A percentile compares a stretch with the other conserved stretches of the same genome.
phyloP scores from a whole-genome alignment of 1,284 basidiomycete genomes.

The Puccinia horiana region DNA sequence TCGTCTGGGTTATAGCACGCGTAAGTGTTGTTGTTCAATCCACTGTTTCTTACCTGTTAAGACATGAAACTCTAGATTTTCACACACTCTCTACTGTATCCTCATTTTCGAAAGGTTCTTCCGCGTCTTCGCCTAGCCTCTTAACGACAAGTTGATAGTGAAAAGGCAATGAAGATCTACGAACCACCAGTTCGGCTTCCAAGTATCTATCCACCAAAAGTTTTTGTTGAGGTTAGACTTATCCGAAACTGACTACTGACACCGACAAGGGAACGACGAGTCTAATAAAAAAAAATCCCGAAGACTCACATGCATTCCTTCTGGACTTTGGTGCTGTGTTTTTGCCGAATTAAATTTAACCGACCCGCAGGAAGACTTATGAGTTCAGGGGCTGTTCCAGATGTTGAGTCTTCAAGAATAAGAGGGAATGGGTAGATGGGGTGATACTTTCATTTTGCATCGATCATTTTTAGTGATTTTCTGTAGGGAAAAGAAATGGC shows the following conservation, averaged over 20 bases:
- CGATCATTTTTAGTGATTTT: background rate
- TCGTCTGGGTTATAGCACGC: slow-evolving; percentile 16
- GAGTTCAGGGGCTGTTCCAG: slow-evolving; percentile 65
- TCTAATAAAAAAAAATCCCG: background rate
- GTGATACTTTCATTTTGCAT: background rate
- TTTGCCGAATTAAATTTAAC: slow-evolving; percentile 82
- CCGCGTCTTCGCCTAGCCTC: slow-evolving; percentile 90
- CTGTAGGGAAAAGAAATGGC: background rate
- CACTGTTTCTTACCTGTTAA: background rate
- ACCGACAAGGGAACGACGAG: background rate
- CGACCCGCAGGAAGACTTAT: slow-evolving; percentile 92
- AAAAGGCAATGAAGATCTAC: slow-evolving; percentile 76
- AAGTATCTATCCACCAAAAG: slow-evolving; percentile 70
- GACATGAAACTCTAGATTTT: background rate
- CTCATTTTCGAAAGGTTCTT: slow-evolving; percentile 88
- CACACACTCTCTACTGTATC: slow-evolving; percentile 65
- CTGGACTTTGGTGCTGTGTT: slow-evolving; percentile 80
- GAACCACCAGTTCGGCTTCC: slow-evolving; percentile 90
- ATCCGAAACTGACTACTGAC: too few species aligned
- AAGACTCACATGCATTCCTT: slow-evolving; percentile 91
- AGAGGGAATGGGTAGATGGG: background rate
- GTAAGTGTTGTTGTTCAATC: background rate
- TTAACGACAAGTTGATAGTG: slow-evolving; percentile 96
- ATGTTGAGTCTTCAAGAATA: background rate
- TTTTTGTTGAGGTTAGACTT: background rate